Percentiles rank a stretch among this genome's conserved stretches.
These are phyloP conservation scores for Pseudognaphalium luteoalbum DNA, from an alignment of 129 eudicot genomes.

Conservation along the genomic window DNA sequence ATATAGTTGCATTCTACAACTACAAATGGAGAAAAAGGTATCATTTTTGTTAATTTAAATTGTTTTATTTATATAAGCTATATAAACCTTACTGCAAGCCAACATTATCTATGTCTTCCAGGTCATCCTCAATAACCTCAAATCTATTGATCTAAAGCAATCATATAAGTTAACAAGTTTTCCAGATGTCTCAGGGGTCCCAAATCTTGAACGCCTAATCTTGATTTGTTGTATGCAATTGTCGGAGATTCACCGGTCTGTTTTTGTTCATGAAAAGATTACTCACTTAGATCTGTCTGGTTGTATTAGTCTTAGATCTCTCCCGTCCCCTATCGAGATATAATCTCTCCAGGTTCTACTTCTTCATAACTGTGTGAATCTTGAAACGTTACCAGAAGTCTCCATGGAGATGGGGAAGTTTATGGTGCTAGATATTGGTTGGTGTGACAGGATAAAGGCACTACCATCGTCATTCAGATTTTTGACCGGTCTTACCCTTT, in stretches of 20 bases:
- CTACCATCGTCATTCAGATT: constrained; percentile 6
- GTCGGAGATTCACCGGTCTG: background rate
- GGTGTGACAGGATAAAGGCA: background rate
- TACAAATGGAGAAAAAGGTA: background rate
- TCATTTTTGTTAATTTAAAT: background rate
- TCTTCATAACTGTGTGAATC: background rate
- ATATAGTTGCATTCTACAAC: background rate
- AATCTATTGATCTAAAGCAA: background rate
- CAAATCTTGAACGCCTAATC: background rate
- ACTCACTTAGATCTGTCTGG: background rate
- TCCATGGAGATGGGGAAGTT: constrained; percentile 7
- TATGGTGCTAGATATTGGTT: background rate
- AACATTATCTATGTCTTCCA: background rate
- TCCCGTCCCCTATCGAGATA: constrained; percentile 7
- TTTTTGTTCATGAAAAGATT: background rate
- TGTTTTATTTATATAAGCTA: background rate
- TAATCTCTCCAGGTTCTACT: constrained; percentile 2
- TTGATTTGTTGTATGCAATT: background rate
- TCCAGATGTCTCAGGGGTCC: constrained; percentile 9
- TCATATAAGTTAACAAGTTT: background rate
- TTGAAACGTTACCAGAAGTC: background rate
- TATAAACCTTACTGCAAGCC: background rate
- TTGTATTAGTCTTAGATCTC: background rate
- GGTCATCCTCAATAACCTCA: background rate
- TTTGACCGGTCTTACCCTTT: constrained; percentile 6